Evolutionary conservation across 768 basidiomycete species (phyloP).

Genomic region (Paxillus involutus): DNA sequence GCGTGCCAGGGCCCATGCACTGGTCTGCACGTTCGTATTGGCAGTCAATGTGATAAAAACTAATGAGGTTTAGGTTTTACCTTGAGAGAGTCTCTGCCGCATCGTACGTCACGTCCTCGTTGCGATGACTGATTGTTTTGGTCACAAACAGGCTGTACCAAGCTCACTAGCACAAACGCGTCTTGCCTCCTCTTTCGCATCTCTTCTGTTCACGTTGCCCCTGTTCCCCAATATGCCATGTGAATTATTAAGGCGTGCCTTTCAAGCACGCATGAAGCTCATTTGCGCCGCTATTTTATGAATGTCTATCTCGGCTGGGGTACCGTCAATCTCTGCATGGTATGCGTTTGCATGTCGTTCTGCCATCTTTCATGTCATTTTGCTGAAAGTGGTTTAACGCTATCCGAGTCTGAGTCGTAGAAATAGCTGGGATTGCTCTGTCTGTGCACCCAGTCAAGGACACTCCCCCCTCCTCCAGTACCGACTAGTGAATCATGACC

Average conservation of each 20-base stretch:
- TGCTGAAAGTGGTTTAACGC: slow-evolving; percentile 24
- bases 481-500: slow-evolving; percentile 17
- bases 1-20: slow-evolving; percentile 1
- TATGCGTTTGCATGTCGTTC: slow-evolving; percentile 15
- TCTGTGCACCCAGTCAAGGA: background rate
- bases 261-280: slow-evolving; percentile 4
- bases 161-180: slow-evolving; percentile 10
- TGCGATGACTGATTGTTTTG: slow-evolving; percentile 9
- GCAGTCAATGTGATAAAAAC: slow-evolving; percentile 7
- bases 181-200: slow-evolving; percentile 17
- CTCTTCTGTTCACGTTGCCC: slow-evolving; percentile 5
- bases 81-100: slow-evolving; percentile 16
- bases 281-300: slow-evolving; percentile 10
- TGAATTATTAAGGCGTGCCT: slow-evolving; percentile 16
- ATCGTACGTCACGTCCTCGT: slow-evolving; percentile 30
- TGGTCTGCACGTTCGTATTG: slow-evolving; percentile 9
- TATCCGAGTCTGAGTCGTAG: slow-evolving; percentile 9
- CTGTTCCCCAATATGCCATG: slow-evolving; percentile 9
- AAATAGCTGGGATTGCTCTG: slow-evolving; percentile 20
- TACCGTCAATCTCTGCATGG: slow-evolving; percentile 13
- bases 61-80: slow-evolving; percentile 23
- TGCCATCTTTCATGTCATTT: slow-evolving; percentile 14
- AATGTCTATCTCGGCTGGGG: slow-evolving; percentile 21
- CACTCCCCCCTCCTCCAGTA: background rate
- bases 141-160: slow-evolving; percentile 8